A percentile compares a stretch with the other conserved stretches of the same genome.
These are phyloP conservation scores for Hyphopichia fennica DNA, from an alignment of 1,139 yeast genomes.

Conservation along the genomic window DNA sequence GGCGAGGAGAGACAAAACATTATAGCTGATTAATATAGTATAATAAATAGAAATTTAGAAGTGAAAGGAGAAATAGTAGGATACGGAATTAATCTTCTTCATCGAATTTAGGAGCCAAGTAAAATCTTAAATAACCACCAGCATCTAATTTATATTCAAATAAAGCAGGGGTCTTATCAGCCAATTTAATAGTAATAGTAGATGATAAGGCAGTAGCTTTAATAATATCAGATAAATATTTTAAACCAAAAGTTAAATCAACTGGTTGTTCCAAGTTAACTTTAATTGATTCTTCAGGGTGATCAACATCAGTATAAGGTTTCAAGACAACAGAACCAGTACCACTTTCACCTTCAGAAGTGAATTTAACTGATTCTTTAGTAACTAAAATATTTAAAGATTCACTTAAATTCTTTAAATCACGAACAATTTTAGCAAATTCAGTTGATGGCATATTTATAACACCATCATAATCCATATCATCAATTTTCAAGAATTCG, in stretches of 20 bases:
- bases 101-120: constrained; percentile 95
- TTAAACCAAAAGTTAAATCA: constrained; percentile 85
- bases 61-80: background rate
- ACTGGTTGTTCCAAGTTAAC: constrained; percentile 87
- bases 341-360: constrained; percentile 91
- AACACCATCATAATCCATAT: constrained; percentile 85
- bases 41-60: background rate
- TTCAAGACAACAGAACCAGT: constrained; percentile 84
- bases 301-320: constrained; percentile 79
- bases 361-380: constrained; percentile 88
- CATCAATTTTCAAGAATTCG: constrained; percentile 91
- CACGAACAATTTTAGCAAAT: constrained; percentile 88
- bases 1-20: background rate
- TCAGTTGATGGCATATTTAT: constrained; percentile 86
- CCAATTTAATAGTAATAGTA: constrained; percentile 78
- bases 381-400: constrained; percentile 83
- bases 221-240: constrained; percentile 86
- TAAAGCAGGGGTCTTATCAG: constrained; percentile 91
- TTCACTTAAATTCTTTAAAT: constrained; percentile 82
- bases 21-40: too few species aligned
- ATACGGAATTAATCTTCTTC: constrained; percentile 70
- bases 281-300: constrained; percentile 70
- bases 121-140: constrained; percentile 92
- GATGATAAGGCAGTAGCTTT: constrained; percentile 82
- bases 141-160: constrained; percentile 86